Base-by-base conservation (phyloP, 202 grass and related monocot genomes). In the Digitaria exilis region DNA sequence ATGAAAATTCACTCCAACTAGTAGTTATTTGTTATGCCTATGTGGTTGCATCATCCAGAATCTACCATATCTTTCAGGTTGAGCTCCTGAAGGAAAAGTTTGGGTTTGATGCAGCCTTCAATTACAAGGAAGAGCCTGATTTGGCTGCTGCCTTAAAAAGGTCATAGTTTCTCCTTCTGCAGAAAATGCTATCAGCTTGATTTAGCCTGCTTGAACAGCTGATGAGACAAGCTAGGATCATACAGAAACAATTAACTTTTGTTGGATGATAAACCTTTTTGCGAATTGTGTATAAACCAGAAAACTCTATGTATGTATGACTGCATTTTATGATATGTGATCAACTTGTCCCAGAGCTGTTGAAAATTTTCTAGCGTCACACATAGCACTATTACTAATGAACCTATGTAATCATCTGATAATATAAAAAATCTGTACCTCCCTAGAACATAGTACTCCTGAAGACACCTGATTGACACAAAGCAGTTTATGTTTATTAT, bases 111-210 rank as follows among this genome's bases (percentile, higher is more conserved):
- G 95, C 78, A 39, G 92, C 92, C 87, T 98, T 98, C 75, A 95
- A 98, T 79, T 98, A 98, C 80, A 95, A 95, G 82, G 90, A 95
- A 82, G 92, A 98, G 70, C 70, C 89, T 82, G 95, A 98, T 46
- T 82, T 98, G 51, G 79, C 60, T 76, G 76, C 76, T 31, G 84
- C 95, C 6, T 67, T 98, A 52, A 91, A 95, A 88, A 86, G 92
- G 95, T 95, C 7, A 66, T 65, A 49, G 1, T 39, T 60, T 80
- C 65, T 78, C 19, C 16, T 41, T 49, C 3, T 4, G 34, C 3
- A 4, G 0, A 44, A 67, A 21, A 50, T n/a, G 2, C 18, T 50
- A 49, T 7, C 5, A 48, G 5, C 43, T 79, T 73, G 69, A 51
- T 62, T 28, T 26, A 29, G 9, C 14, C 37, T 76, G 9, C 25